Conservation (phyloP, 2,329 filamentous ascomycete species). For the Pestalotiopsis sp. region DNA sequence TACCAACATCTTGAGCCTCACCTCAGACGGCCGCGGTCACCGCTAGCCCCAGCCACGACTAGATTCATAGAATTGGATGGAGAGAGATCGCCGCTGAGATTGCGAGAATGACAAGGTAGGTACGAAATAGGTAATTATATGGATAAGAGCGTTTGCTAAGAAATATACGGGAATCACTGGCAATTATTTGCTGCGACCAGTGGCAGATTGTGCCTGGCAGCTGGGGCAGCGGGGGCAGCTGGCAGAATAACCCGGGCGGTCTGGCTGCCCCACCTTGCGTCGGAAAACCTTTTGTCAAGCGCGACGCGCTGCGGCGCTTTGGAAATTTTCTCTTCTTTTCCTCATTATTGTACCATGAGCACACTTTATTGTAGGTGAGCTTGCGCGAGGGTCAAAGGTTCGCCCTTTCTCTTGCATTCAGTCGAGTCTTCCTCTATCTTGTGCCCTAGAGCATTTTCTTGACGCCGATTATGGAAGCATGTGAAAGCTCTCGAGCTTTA, state of each 20-base stretch:
- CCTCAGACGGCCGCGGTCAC: not conserved
- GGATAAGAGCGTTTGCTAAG: too few relatives aligned
- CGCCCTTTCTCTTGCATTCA: conserved; percentile 44
- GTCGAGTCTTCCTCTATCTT: conserved; percentile 75
- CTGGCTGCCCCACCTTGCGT: not conserved
- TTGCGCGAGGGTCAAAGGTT: conserved; percentile 45
- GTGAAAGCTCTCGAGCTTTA: conserved; percentile 59
- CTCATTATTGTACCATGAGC: conserved; percentile 66
- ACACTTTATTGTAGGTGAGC: conserved; percentile 75
- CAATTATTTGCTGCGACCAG: not conserved
- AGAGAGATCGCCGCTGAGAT: not conserved
- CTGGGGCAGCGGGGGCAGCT: not conserved
- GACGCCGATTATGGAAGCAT: conserved; percentile 75
- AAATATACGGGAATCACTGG: too few relatives aligned
- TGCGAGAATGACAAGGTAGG: not conserved
- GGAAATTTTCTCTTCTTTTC: conserved; percentile 33
- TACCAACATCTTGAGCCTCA: not conserved
- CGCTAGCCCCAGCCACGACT: not conserved
- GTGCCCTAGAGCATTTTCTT: conserved; percentile 61
- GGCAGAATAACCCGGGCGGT: not conserved
- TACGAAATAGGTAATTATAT: too few relatives aligned
- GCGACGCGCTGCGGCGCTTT: conserved; percentile 1
- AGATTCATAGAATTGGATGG: not conserved
- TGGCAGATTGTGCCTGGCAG: not conserved
- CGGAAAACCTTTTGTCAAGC: conserved; percentile 5